These are phyloP conservation scores for Cordyceps fumosorosea DNA, from an alignment of 2,329 filamentous ascomycete species.

Conservation along the genomic window DNA sequence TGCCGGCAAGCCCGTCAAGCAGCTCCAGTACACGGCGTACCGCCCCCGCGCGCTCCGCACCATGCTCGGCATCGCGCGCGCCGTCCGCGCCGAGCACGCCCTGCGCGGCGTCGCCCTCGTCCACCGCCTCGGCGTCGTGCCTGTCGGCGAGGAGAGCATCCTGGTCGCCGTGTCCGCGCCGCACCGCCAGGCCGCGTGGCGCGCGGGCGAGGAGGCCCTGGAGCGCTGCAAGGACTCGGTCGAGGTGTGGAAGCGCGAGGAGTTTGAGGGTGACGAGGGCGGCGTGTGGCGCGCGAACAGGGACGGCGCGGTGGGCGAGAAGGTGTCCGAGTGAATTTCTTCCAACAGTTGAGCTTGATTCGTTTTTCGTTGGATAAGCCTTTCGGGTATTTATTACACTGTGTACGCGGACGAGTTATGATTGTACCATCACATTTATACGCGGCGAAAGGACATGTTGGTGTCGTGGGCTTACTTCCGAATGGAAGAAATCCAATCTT, in stretches of 20 bases:
- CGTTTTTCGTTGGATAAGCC: not conserved
- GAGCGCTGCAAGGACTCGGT: conserved; percentile 79
- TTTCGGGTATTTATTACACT: not conserved
- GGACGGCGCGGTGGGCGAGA: conserved; percentile 58
- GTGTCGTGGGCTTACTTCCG: too few species aligned
- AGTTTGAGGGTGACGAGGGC: conserved; percentile 70
- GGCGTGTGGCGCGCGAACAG: conserved; percentile 83
- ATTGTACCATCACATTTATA: not conserved
- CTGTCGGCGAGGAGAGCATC: conserved; percentile 89
- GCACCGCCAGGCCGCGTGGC: conserved; percentile 81
- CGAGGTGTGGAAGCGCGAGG: conserved; percentile 95
- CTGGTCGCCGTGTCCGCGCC: conserved; percentile 78
- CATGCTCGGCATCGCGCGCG: conserved; percentile 57
- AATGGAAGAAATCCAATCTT: too few species aligned
- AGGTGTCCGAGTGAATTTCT: conserved; percentile 24
- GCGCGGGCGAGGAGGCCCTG: conserved; percentile 79
- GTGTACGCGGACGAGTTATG: not conserved
- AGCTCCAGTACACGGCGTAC: conserved; percentile 72
- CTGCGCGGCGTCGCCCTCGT: conserved; percentile 71
- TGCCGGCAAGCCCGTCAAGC: conserved; percentile 60
- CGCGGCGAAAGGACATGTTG: too few species aligned
- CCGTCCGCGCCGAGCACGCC: conserved; percentile 51
- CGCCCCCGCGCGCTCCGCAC: conserved; percentile 61
- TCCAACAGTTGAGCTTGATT: not conserved
- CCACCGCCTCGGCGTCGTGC: conserved; percentile 79